phyloP scores from a whole-genome alignment of 495 filamentous ascomycete species.

The Friedmanniomyces simplex region DNA sequence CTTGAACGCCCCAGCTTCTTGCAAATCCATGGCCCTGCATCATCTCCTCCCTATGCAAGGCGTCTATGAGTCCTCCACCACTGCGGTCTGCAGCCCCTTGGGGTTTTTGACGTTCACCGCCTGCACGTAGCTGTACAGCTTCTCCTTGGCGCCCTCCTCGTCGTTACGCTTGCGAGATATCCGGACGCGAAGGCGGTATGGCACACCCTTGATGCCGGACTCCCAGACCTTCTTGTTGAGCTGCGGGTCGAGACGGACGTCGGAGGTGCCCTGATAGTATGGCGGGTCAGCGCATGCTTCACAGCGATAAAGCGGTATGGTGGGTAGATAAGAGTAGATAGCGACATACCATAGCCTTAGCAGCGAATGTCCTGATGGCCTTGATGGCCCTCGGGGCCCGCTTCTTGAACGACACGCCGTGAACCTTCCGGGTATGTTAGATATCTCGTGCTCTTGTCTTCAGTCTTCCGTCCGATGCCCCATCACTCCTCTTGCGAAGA shows the following conservation, averaged over 20 bases:
- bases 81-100: constrained; percentile 86
- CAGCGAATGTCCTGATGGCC: constrained; percentile 91
- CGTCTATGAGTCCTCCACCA: constrained; percentile 43
- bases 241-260: constrained; percentile 95
- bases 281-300: background rate
- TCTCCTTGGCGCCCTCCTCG: constrained; percentile 97
- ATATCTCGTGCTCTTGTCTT: constrained; percentile 18
- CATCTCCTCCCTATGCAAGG: background rate
- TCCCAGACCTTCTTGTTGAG: constrained; percentile 99
- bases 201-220: constrained; percentile 93
- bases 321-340: constrained; percentile 3
- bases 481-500: too few relatives aligned
- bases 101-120: constrained; percentile 98
- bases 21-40: background rate
- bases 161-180: constrained; percentile 99
- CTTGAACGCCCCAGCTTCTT: background rate
- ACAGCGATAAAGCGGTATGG: background rate
- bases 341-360: constrained; percentile 81
- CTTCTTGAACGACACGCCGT: constrained; percentile 99
- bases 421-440: constrained; percentile 48
- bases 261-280: constrained; percentile 70
- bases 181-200: constrained; percentile 90
- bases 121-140: constrained; percentile 97
- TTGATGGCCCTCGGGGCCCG: constrained; percentile 95
- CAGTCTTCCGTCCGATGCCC: constrained; percentile 36